phyloP scores from a whole-genome alignment of 164 flowering plant species.

The Vitis rupestris region DNA sequence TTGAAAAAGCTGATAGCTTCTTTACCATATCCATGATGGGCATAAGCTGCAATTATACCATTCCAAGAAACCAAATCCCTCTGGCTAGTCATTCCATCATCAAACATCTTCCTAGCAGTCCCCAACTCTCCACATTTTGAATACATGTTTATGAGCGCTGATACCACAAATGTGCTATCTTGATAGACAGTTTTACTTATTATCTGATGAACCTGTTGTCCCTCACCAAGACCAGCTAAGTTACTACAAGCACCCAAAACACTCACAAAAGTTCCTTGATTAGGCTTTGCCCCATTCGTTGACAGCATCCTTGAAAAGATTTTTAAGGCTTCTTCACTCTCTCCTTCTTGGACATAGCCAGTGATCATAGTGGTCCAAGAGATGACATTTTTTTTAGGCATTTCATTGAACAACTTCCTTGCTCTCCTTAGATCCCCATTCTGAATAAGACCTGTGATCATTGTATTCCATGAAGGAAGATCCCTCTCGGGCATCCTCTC shows the following conservation, averaged over 20 bases:
- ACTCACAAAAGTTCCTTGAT: slow-evolving; percentile 31
- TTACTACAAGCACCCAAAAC: slow-evolving; percentile 37
- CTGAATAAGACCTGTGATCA: slow-evolving; percentile 35
- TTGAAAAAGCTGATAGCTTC: slow-evolving; percentile 35
- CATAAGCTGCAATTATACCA: slow-evolving; percentile 41
- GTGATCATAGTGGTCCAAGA: slow-evolving; percentile 41
- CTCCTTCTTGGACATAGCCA: slow-evolving; percentile 27
- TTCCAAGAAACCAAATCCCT: slow-evolving; percentile 39
- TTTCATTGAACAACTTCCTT: slow-evolving; percentile 18
- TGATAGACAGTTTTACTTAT: slow-evolving; percentile 27
- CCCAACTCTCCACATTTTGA: slow-evolving; percentile 39
- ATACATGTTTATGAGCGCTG: slow-evolving; percentile 39
- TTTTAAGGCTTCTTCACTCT: slow-evolving; percentile 33
- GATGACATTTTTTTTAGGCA: slow-evolving; percentile 27
- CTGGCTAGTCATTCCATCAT: slow-evolving; percentile 24
- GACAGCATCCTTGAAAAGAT: slow-evolving; percentile 22
- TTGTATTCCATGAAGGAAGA: slow-evolving; percentile 34
- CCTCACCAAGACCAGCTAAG: slow-evolving; percentile 36
- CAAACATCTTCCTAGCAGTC: slow-evolving; percentile 30
- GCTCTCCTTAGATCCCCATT: slow-evolving; percentile 27
- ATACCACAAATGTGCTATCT: slow-evolving; percentile 18
- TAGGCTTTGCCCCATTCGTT: slow-evolving; percentile 22
- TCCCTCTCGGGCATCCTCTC: slow-evolving; percentile 34
- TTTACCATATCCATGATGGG: slow-evolving; percentile 36
- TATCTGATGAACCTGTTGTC: slow-evolving; percentile 37